A percentile compares a stretch with the other conserved stretches of the same genome.
phyloP scores from a whole-genome alignment of 768 basidiomycete species.

The Piloderma croceum region DNA sequence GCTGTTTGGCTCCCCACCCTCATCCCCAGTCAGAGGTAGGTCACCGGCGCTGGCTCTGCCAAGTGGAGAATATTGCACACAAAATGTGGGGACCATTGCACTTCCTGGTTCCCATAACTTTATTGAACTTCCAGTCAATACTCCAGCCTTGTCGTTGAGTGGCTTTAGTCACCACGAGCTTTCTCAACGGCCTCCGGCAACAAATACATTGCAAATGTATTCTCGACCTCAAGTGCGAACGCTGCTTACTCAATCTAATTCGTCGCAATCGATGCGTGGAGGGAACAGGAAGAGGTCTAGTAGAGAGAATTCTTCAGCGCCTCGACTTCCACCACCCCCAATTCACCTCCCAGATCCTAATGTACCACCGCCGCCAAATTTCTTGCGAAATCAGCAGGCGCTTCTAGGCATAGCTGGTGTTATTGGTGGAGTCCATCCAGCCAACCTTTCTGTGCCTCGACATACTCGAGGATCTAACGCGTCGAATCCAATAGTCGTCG shows the following conservation, averaged over 20 bases:
- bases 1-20: slow-evolving; percentile 78
- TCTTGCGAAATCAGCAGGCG: slow-evolving; percentile 67
- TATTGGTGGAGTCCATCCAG: slow-evolving; percentile 59
- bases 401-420: slow-evolving; percentile 69
- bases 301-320: slow-evolving; percentile 35
- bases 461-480: slow-evolving; percentile 47
- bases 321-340: slow-evolving; percentile 46
- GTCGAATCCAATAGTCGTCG: slow-evolving; percentile 65
- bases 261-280: slow-evolving; percentile 5
- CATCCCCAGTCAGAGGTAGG: slow-evolving; percentile 71
- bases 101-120: slow-evolving; percentile 89
- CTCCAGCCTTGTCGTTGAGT: slow-evolving; percentile 63
- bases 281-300: slow-evolving; percentile 29
- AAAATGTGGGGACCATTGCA: slow-evolving; percentile 98
- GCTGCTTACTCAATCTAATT: slow-evolving; percentile 9
- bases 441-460: slow-evolving; percentile 36
- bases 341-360: slow-evolving; percentile 61
- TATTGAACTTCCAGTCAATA: slow-evolving; percentile 82
- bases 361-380: slow-evolving; percentile 57
- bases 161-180: slow-evolving; percentile 18
- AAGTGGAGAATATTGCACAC: slow-evolving; percentile 43
- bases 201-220: slow-evolving; percentile 7
- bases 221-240: slow-evolving; percentile 11
- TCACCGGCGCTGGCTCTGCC: slow-evolving; percentile 60
- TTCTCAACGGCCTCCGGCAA: slow-evolving; percentile 6